Evolutionary conservation across 108 stramenopile genomes (phyloP).

Genomic region (Cyclotella sp.): DNA sequence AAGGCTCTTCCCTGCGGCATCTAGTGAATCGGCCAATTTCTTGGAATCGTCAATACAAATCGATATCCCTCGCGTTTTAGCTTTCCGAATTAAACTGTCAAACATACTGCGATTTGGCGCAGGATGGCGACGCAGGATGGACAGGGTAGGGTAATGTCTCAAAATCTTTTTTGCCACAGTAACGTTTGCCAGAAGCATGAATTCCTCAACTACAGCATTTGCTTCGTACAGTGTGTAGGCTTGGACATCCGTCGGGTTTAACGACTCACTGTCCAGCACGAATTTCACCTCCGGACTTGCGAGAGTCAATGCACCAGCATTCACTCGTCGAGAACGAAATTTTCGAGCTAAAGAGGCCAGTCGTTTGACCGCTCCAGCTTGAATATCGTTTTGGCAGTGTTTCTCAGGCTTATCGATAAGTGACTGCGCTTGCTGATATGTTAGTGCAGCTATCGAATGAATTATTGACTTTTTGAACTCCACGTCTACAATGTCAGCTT

Average conservation of each 20-base stretch:
- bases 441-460: conserved; percentile 92
- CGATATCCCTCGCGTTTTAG: conserved; percentile 75
- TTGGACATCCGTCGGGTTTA: conserved; percentile 98
- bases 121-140: conserved; percentile 96
- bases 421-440: conserved; percentile 97
- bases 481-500: conserved; percentile 85
- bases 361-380: conserved; percentile 87
- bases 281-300: conserved; percentile 99
- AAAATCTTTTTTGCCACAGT: conserved; percentile 95
- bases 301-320: conserved; percentile 96
- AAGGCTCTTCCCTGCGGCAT: conserved; percentile 71
- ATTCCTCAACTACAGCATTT: conserved; percentile 96
- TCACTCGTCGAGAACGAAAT: conserved; percentile 88
- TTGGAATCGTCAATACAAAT: conserved; percentile 94
- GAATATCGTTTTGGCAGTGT: conserved; percentile 64
- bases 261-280: conserved; percentile 94
- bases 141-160: conserved; percentile 89
- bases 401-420: conserved; percentile 90
- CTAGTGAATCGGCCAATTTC: conserved; percentile 93
- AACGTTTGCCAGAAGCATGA: conserved; percentile 99
- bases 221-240: conserved; percentile 91
- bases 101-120: conserved; percentile 96
- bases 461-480: conserved; percentile 96
- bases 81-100: conserved; percentile 91
- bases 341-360: conserved; percentile 86